A percentile compares a stretch with the other conserved stretches of the same genome.
Evolutionary conservation across 1,139 yeast genomes (phyloP).

Genomic region (Taphrina betulina): DNA sequence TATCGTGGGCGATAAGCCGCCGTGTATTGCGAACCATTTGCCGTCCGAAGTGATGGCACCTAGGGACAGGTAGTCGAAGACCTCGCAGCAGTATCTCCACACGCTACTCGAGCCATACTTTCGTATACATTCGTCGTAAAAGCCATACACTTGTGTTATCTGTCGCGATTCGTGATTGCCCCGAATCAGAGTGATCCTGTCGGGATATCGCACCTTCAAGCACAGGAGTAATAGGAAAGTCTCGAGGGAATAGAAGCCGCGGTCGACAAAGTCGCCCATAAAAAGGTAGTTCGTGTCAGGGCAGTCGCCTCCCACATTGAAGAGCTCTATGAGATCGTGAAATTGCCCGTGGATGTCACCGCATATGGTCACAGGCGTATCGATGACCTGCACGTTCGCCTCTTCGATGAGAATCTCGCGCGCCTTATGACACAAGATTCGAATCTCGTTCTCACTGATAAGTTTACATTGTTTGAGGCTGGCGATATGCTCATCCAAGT

Average conservation of each 20-base stretch:
- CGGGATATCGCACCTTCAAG: constrained; percentile 85
- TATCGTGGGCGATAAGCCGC: constrained; percentile 93
- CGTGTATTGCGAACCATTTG: constrained; percentile 87
- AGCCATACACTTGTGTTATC: constrained; percentile 96
- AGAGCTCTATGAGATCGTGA: constrained; percentile 86
- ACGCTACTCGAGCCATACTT: constrained; percentile 95
- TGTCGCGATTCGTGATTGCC: constrained; percentile 98
- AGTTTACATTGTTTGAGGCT: constrained; percentile 75
- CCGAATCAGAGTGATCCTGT: constrained; percentile 84
- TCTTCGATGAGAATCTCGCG: constrained; percentile 87
- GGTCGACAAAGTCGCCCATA: constrained; percentile 78
- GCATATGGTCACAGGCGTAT: constrained; percentile 94
- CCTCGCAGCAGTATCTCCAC: constrained; percentile 75
- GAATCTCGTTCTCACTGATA: constrained; percentile 76
- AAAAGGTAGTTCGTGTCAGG: constrained; percentile 79
- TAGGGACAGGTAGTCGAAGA: constrained; percentile 89
- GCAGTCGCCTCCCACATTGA: constrained; percentile 83
- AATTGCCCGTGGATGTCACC: constrained; percentile 98
- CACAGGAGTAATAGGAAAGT: constrained; percentile 74
- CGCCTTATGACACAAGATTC: constrained; percentile 81
- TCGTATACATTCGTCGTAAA: constrained; percentile 93
- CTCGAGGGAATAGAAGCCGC: constrained; percentile 95
- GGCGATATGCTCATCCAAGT: constrained; percentile 49
- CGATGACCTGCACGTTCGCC: constrained; percentile 90
- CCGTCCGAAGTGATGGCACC: constrained; percentile 81